Base-by-base conservation (phyloP, 257 asterid genomes). In the Solanum appendiculatum region DNA sequence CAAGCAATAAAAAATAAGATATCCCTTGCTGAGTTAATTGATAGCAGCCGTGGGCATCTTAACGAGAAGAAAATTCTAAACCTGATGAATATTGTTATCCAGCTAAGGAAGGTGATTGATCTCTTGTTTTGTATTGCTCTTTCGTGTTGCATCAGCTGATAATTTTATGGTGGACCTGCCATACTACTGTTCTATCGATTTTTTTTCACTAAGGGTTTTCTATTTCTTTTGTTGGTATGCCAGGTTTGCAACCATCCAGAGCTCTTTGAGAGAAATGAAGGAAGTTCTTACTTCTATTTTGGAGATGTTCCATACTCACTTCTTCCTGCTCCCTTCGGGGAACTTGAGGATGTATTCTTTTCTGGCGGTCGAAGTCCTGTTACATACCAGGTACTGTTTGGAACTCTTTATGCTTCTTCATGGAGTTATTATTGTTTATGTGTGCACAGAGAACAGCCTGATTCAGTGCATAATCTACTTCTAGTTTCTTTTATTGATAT, bases 191-290 rank as follows among this genome's bases (percentile, higher is more conserved):
- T 78, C 37, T 78, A 16, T 78, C 64, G 56, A 44, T 14, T 44
- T 85, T 73, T 63, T 75, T 69, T 83, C 68, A 27, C 29, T 34
- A 18, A 48, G 63, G 25, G 16, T 21, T 81, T 54, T 48, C n/a
- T 81, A 3, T 48, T 29, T 48, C 68, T 48, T 36, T 48, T 81
- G 14, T 81, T 48, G 85, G 66, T 48, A 80, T 88, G 48, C 46
- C 89, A 97, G 99, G 99, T 97, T 39, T 97, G 99, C 93, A 97
- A 97, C 89, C 99, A 97, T 92, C 99, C 99, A 40, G 99, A 97
- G 92, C 81, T 97, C 70, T 97, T 97, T 91, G 99, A 97, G 94
- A 96, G 99, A 94, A 96, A 97, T 86, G 99, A 97, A 88, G 99
- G 99, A 84, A 96, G 95, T 92, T 63, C 97, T 37, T 97, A 92